Evolutionary conservation across 352 stramenopile genomes (phyloP).

Genomic region (Phytopythium cucurbitacearum): DNA sequence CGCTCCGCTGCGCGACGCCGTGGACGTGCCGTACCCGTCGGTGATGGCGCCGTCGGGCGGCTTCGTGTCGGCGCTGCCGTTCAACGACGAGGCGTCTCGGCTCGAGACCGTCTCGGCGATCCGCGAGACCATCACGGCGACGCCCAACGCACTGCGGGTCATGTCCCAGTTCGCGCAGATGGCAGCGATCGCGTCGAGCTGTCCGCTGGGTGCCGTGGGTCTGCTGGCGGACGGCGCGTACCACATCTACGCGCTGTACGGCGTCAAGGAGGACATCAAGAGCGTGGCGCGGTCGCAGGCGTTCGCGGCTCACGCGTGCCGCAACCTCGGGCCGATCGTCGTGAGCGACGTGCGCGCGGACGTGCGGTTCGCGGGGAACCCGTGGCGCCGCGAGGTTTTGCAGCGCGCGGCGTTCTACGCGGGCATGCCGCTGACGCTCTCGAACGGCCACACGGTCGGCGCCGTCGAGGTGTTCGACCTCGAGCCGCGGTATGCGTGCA

Average conservation of each 20-base stretch:
- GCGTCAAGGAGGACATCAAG: conserved; percentile 11
- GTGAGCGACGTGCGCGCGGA: conserved; percentile 62
- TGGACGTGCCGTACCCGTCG: conserved; percentile 49
- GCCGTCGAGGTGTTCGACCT: conserved; percentile 67
- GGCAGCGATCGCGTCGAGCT: conserved; percentile 68
- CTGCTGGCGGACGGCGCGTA: conserved; percentile 59
- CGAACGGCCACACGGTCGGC: conserved; percentile 64
- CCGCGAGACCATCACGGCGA: conserved; percentile 32
- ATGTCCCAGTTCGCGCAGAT: conserved; percentile 73
- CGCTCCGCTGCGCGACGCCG: conserved; percentile 39
- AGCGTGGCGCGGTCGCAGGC: conserved; percentile 36
- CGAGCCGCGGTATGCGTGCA: conserved; percentile 50
- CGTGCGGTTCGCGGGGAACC: conserved; percentile 62
- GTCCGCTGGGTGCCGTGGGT: conserved; percentile 59
- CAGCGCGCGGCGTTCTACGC: conserved; percentile 63
- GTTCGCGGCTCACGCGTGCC: conserved; percentile 65
- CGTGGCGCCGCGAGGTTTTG: conserved; percentile 43
- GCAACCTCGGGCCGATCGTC: conserved; percentile 52
- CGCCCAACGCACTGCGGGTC: conserved; percentile 33
- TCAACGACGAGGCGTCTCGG: conserved; percentile 59
- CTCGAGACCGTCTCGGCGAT: conserved; percentile 41
- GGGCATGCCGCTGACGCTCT: conserved; percentile 71
- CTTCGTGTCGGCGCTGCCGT: conserved; percentile 34
- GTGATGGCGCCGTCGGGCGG: conserved; percentile 3
- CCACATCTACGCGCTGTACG: conserved; percentile 44